A percentile compares a stretch with the other conserved stretches of the same genome.
Evolutionary conservation across 116 monocot genomes (phyloP).

Genomic region (Cymodocea nodosa): DNA sequence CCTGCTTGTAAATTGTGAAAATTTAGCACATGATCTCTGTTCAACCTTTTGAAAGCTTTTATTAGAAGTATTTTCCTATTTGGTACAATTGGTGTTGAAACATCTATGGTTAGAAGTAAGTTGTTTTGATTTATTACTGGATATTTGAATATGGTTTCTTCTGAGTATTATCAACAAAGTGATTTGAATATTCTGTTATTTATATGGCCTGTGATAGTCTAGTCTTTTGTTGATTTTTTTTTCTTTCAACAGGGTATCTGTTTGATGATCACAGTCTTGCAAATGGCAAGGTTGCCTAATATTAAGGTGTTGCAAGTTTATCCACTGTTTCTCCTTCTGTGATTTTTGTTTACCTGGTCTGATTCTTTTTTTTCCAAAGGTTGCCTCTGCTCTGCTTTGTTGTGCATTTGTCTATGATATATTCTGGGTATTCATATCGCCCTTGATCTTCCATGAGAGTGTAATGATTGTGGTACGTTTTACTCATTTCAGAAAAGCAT

Average conservation of each 20-base stretch:
- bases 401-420: conserved; percentile 91
- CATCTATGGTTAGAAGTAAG: too few species aligned
- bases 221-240: background rate
- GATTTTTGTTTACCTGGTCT: background rate
- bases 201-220: too few species aligned
- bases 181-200: too few species aligned
- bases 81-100: too few species aligned
- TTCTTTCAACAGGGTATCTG: conserved; percentile 62
- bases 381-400: conserved; percentile 80
- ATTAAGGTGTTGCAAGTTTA: conserved; percentile 45
- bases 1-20: too few species aligned
- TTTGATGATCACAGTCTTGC: conserved; percentile 90
- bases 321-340: background rate
- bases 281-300: conserved; percentile 87
- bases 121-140: too few species aligned
- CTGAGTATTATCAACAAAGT: too few species aligned
- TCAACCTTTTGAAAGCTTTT: too few species aligned
- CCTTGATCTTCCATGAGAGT: conserved; percentile 89
- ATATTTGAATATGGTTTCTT: too few species aligned
- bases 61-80: too few species aligned
- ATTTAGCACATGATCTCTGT: too few species aligned
- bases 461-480: conserved; percentile 91
- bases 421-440: conserved; percentile 96
- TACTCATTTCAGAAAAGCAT: background rate
- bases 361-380: conserved; percentile 25